phyloP scores from a whole-genome alignment of 257 asterid genomes.

The Nemophila menziesii region DNA sequence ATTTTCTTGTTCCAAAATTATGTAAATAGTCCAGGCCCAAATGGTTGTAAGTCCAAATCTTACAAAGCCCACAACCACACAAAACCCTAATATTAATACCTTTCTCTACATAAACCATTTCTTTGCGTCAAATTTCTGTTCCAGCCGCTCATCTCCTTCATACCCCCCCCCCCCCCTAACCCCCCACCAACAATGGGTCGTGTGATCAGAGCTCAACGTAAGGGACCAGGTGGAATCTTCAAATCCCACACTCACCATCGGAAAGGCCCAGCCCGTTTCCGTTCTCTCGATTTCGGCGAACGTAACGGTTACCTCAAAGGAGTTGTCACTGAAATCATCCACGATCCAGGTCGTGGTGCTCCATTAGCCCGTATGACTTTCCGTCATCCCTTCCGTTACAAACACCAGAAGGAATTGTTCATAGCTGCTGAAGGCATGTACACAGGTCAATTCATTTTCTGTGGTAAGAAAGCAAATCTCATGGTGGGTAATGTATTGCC shows the following conservation, averaged over 20 bases:
- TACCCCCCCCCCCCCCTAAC: neutral
- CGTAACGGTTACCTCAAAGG: conserved; percentile 78
- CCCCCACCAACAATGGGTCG: conserved; percentile 41
- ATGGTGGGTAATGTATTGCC: conserved; percentile 66
- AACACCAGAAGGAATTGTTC: conserved; percentile 73
- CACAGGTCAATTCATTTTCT: conserved; percentile 57
- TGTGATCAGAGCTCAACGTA: conserved; percentile 65
- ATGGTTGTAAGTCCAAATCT: neutral
- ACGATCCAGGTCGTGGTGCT: conserved; percentile 79
- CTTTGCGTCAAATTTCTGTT: neutral
- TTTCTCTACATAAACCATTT: neutral
- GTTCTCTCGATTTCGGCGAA: conserved; percentile 70
- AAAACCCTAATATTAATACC: neutral
- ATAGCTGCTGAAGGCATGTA: conserved; percentile 73
- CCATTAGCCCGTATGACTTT: conserved; percentile 60
- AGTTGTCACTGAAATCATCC: conserved; percentile 52
- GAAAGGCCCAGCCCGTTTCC: conserved; percentile 64
- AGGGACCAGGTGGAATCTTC: conserved; percentile 74
- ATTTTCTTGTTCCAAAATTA: no score
- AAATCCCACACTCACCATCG: conserved; percentile 76
- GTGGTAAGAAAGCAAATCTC: conserved; percentile 60
- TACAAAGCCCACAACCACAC: neutral
- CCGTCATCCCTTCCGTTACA: conserved; percentile 65
- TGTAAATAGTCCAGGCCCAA: no score
- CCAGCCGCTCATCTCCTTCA: neutral